Evolutionary conservation across 768 basidiomycete genomes (phyloP).

Genomic region (Aureoboletus auriporus): DNA sequence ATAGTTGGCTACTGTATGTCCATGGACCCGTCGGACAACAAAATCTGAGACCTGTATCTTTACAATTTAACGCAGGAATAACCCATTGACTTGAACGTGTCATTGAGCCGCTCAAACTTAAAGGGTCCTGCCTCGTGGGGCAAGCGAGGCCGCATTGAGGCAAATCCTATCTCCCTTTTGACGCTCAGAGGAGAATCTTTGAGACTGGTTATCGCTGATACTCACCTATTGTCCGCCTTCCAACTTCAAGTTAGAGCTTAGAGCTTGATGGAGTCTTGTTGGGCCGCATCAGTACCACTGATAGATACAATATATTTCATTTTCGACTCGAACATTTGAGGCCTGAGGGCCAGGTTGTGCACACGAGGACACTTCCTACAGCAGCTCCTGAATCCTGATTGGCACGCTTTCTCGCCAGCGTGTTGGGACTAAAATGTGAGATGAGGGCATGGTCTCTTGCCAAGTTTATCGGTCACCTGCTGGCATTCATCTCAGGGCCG

Average conservation of each 20-base stretch:
- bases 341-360: no score
- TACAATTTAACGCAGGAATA: constrained; percentile 1
- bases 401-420: constrained; percentile 6
- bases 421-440: constrained; percentile 2
- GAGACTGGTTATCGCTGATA: no score
- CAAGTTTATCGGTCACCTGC: not conserved
- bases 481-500: not conserved
- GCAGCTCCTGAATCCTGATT: not conserved
- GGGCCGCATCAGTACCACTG: no score
- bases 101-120: not conserved
- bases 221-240: no score
- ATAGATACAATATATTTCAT: no score
- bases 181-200: no score
- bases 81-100: not conserved
- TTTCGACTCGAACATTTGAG: no score
- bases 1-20: not conserved
- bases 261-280: no score
- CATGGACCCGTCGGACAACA: constrained; percentile 1
- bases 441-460: not conserved
- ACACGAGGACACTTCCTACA: not conserved
- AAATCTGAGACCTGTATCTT: not conserved
- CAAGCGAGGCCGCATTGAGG: constrained; percentile 9
- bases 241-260: no score
- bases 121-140: constrained; percentile 15
- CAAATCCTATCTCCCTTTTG: not conserved